Percentiles rank a stretch among this genome's conserved stretches.
Evolutionary conservation across 2,329 filamentous ascomycete genomes (phyloP).

Genomic region (Fusarium coicis): DNA sequence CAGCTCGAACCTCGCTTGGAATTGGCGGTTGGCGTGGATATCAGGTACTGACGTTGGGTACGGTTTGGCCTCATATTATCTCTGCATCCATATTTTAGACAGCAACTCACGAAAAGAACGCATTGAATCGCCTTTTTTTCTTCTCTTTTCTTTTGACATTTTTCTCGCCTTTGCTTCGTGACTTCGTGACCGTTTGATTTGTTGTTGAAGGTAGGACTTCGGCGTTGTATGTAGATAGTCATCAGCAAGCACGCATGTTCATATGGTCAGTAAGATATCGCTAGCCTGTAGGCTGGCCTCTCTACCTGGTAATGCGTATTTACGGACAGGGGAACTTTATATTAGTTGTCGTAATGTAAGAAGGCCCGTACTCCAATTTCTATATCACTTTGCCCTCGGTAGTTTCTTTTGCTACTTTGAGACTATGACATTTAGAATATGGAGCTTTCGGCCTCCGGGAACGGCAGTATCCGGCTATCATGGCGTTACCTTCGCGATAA

Average conservation of each 20-base stretch:
- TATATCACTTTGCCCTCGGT: neutral
- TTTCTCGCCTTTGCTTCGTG: neutral
- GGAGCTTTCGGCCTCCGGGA: neutral
- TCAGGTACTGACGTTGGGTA: constrained; percentile 5
- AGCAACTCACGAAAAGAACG: neutral
- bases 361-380: neutral
- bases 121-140: neutral
- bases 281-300: neutral
- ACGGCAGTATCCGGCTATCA: neutral
- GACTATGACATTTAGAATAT: neutral
- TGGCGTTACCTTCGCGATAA: neutral
- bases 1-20: neutral
- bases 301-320: neutral
- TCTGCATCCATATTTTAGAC: constrained; percentile 7
- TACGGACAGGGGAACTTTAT: neutral
- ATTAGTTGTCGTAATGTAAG: neutral
- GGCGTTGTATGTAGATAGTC: neutral
- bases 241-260: neutral
- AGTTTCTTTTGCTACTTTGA: neutral
- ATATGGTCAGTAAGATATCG: too few species aligned
- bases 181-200: neutral
- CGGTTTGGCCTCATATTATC: constrained; percentile 12
- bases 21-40: constrained; percentile 3
- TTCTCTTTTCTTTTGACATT: neutral
- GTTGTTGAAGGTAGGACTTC: neutral